phyloP scores from a whole-genome alignment of 1,284 basidiomycete genomes.

The Ustilago loliicola region DNA sequence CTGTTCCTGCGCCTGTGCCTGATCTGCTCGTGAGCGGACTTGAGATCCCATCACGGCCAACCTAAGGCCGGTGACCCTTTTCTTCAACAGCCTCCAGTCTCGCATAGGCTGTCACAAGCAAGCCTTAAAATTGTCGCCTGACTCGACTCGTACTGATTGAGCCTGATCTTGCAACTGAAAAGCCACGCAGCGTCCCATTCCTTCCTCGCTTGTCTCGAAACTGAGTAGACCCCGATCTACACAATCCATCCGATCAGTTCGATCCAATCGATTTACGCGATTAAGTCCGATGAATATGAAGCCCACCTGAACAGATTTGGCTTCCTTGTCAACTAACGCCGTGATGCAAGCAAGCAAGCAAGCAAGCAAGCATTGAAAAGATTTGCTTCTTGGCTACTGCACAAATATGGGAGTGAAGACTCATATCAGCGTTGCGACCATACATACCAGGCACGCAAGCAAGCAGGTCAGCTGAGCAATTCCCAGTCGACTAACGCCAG shows the following conservation, averaged over 20 bases:
- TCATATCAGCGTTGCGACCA: too few relatives aligned
- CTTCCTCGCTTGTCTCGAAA: too few relatives aligned
- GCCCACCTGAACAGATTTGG: background rate
- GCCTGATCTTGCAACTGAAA: background rate
- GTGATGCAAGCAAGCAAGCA: too few relatives aligned
- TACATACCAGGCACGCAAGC: too few relatives aligned
- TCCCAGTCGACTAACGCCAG: too few relatives aligned
- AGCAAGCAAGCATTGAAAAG: too few relatives aligned
- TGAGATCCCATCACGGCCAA: background rate
- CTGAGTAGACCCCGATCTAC: background rate
- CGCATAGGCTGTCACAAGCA: background rate
- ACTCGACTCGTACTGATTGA: background rate
- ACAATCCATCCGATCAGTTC: background rate
- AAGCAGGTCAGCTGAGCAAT: too few relatives aligned
- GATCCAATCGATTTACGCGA: background rate
- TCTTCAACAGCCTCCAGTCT: background rate
- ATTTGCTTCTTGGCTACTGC: too few relatives aligned
- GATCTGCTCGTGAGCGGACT: conserved; percentile 7
- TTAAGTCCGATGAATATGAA: background rate
- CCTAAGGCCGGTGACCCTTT: background rate
- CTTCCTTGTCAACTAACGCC: background rate
- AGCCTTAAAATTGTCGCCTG: conserved; percentile 1
- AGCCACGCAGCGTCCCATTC: background rate
- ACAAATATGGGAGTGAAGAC: too few relatives aligned
- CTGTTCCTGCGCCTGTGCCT: conserved; percentile 9